Base-by-base conservation (phyloP, 163 green algal genomes). In the Volvox carteri region DNA sequence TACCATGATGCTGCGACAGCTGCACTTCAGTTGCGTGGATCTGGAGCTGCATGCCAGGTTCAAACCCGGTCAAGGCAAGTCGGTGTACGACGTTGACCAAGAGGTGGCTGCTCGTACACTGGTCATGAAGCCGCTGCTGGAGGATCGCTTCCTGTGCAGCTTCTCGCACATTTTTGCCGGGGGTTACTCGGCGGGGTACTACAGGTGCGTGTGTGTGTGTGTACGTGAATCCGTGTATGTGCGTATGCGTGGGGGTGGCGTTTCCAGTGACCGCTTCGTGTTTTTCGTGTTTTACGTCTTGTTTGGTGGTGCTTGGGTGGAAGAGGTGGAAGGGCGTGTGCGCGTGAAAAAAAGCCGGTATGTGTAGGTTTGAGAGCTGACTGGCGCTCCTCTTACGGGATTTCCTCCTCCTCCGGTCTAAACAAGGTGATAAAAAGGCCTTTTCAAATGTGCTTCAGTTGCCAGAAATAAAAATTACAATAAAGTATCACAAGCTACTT, bases 141-240 rank as follows among this genome's bases (percentile, higher is more conserved):
- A 97, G 81, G 98, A 99, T 94, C 94, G 97, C 44, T 99, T 99
- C 96, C 93, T 99, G 50, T 99, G 97, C 94, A 91, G 91, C 75
- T 99, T 99, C 90, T 90, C 79, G 28, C 98, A 99, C 94, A 99
- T 99, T 90, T 99, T 99, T 93, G 97, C 97, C 0, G 93, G 90
- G 89, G 97, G 94, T 25, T 97, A 97, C 90, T 94, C 91, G 30
- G 96, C 96, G 0, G 96, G 96, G 14, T 98, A 98, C 92, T 98
- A 96, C 95, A 94, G 86, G 56, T 98, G 97, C 5, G 54, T 23
- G 54, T 23, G 7, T 11, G 54, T 65, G 54, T 65, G 54, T 12
- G 54, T 60, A 60, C 16, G 50, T 60, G 16, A 25, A 60, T 60
- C 16, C 16, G 23, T 72, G 58, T 72, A 72, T 72, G 58, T 33